These are phyloP conservation scores for Mucor sp. DNA, from an alignment of 371 early-diverging fungal genomes.

Conservation along the genomic window DNA sequence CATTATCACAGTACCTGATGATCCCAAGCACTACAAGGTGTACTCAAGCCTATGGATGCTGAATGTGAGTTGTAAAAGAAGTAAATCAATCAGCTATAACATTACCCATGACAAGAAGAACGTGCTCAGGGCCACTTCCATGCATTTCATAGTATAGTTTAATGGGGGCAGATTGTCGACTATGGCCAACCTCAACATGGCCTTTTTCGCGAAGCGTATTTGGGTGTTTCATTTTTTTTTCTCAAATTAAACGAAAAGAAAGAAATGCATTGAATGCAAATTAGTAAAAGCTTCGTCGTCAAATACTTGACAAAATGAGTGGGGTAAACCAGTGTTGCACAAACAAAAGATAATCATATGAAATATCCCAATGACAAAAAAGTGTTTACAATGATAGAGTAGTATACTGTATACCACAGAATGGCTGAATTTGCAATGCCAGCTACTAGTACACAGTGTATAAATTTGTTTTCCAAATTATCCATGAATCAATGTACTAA, in stretches of 20 bases:
- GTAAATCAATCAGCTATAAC: neutral
- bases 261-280: neutral
- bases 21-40: conserved; percentile 43
- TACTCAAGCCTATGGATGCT: conserved; percentile 38
- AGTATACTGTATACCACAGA: neutral
- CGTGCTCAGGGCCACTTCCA: conserved; percentile 65
- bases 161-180: conserved; percentile 22
- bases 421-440: no score
- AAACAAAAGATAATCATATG: neutral
- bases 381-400: no score
- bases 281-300: neutral
- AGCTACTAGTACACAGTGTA: neutral
- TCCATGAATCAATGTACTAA: neutral
- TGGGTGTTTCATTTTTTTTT: neutral
- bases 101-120: conserved; percentile 68
- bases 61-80: no score
- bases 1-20: no score
- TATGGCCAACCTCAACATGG: conserved; percentile 27
- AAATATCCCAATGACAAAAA: neutral
- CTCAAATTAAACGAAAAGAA: neutral
- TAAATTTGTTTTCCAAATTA: no score
- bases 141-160: conserved; percentile 71
- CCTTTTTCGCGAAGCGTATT: conserved; percentile 19
- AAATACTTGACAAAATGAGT: neutral
- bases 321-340: neutral